Evolutionary conservation across 148 eudicot species (phyloP), one percentile per base, ranked within the genome.

Genomic region (Dysphania ambrosioides): DNA sequence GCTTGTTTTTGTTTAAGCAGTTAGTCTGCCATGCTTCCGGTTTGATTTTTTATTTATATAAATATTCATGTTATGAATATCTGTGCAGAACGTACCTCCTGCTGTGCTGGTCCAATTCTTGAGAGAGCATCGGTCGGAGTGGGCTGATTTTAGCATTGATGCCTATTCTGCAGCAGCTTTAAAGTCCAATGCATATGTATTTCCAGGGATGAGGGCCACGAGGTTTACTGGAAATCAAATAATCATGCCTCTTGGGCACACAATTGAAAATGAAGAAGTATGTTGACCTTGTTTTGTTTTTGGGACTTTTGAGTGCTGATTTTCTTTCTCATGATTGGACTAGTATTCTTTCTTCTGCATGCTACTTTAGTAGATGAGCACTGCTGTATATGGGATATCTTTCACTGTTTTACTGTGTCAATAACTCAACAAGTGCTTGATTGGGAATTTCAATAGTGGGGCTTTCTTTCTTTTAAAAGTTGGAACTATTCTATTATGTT

Each of bases 71-170:
- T 29, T 23, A 13, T 49, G 34, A 23, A 65, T 56, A 15, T 31
- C 60, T 66, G 72, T 62, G 74, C 88, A 95, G 98, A 88, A 95
- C 77, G 93, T 95, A 53, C 91, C 93, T 80, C 92, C 98, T 35
- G 93, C 96, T 8, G 87, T 90, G 78, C 85, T 95, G 38, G 90
- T 95, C 77, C 92, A 87, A 47, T 90, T 92, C 79, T 78, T 95
- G 67, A 90, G 98, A 81, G 98, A 95, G 84, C 98, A 95, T 75
- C 90, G 98, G 2, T 95, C 98, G 60, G 97, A 95, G 78, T 95
- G 98, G 98, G 98, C 98, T 23, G 98, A 95, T 78, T 90, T 88
- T 75, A 90, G 80, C 66, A 86, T 95, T 51, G 98, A 92, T 82
- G 96, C 96, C 27, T 95, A 92, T 82, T 77, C 86, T 60, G 97